Conservation (phyloP, 345 rosid genomes). For the Aethionema arabicum region DNA sequence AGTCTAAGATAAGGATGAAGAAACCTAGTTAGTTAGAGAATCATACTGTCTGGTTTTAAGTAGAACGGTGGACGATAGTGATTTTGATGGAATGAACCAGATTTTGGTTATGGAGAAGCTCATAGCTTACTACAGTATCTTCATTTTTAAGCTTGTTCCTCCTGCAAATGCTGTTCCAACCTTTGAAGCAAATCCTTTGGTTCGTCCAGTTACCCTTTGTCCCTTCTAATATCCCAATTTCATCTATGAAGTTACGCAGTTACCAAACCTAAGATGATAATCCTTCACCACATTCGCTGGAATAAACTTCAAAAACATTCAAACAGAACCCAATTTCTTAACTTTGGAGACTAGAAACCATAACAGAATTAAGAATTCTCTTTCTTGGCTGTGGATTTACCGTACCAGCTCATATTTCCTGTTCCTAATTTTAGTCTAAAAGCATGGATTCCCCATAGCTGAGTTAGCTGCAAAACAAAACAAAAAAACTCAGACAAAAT, state of each 20-base stretch:
- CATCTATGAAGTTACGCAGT: slow-evolving; percentile 17
- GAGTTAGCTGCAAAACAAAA: slow-evolving; percentile 5
- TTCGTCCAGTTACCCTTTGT: slow-evolving; percentile 22
- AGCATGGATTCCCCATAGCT: slow-evolving; percentile 8
- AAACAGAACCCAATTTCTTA: background rate
- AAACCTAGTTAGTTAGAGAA: background rate
- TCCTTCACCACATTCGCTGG: slow-evolving; percentile 20
- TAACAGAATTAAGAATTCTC: background rate
- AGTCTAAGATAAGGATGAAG: background rate
- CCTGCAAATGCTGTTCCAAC: slow-evolving; percentile 33
- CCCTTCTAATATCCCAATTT: slow-evolving; percentile 12
- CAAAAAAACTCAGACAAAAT: slow-evolving; percentile 11
- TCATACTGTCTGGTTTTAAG: background rate
- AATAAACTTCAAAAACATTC: slow-evolving; percentile 15
- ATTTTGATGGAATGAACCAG: slow-evolving; percentile 16
- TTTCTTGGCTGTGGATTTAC: background rate
- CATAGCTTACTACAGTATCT: slow-evolving; percentile 9
- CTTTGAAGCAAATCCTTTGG: slow-evolving; percentile 20
- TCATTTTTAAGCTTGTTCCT: slow-evolving; percentile 22
- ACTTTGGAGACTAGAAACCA: background rate
- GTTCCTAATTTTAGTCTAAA: slow-evolving; percentile 5
- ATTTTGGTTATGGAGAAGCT: slow-evolving; percentile 11
- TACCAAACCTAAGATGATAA: background rate
- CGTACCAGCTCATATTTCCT: slow-evolving; percentile 32
- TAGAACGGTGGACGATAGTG: background rate